Base-by-base conservation (phyloP, 257 asterid species). In the Petunia secreta region DNA sequence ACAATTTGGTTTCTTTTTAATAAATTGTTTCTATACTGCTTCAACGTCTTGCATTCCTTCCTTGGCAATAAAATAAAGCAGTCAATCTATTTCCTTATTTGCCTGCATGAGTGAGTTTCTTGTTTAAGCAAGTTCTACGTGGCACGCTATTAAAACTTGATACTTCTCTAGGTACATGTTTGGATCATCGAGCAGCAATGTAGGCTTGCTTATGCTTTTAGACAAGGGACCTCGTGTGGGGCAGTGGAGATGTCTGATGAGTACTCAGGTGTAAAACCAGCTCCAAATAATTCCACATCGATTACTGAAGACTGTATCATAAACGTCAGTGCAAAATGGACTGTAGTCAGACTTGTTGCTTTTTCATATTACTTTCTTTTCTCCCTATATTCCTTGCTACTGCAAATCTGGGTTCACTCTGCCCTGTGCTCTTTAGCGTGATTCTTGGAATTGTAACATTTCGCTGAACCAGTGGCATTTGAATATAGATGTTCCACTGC, bases 181-280 rank as follows among this genome's bases (percentile, higher is more conserved):
- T 55, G 84, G 83, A 80, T 52, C 15, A 2, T 39, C 77, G 0
- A 3, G 64, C 50, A 76, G 54, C 75, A 85, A 75, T 46, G 62
- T 77, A 36, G 85, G 88, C 57, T 69, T 85, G 80, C 75, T 79
- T 38, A 50, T 80, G 82, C 78, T 82, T 54, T 53, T 85, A 63
- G 85, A 79, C 80, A 69, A 77, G 82, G 85, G 86, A 75, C 80
- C 84, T 64, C 84, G 71, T 57, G 48, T 79, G 36, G 85, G 82
- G 46, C 75, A 75, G 52, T 85, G 86, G 85, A 66, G 82, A 79
- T 80, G 84, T 44, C 67, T 85, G 50, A 59, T 79, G 34, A 79
- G 81, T 25, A 66, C 67, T 15, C 84, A 78, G 54, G 74, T 81
- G 41, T 71, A 65, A 81, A 77, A 66, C 43, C 78, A 54, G 48